Evolutionary conservation across 805 yeast species (phyloP), one percentile per base, ranked within the genome.

Genomic region (Cyberlindnera amylophila): DNA sequence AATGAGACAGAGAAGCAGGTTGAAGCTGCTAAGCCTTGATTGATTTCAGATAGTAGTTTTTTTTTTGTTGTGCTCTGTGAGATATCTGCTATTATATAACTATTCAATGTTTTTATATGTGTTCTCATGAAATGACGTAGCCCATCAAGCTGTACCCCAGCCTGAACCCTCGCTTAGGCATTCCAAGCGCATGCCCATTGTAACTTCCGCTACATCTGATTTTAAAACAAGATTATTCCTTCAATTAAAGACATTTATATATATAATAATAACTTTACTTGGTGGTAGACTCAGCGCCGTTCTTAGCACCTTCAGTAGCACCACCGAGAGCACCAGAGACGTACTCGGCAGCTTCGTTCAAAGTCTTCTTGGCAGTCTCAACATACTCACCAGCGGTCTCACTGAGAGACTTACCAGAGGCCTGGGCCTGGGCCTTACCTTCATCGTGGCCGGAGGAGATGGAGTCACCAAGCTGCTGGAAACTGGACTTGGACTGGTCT

Each of bases 391-490:
- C 69, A 43, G 83, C 84, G 39, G 79, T 72, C 44, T 77, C 75
- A 47, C 67, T 66, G 41, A 74, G 66, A 41, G 75, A 67, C 57
- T 71, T 75, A 16, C 59, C 61, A 26, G 28, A 9, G 26, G n/a
- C 23, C 10, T 38, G 30, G n/a, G 41, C 48, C 32, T 41, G 37
- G n/a, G 46, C 26, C 31, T 52, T 50, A 16, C 69, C 81, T 49
- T 78, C 79, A 51, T 75, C 77, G 59, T 71, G 71, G 39, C 83
- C 85, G 44, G 66, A 56, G 55, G 70, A 62, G 49, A 78, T 69
- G 42, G 77, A 64, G 66, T 86, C 96, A 49, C 80, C 72, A 27
- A 79, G 68, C 53, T 79, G 70, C 72, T 89, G 96, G 47, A 75
- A 65, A 50, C 75, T 65, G 34, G 90, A 81, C 74, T 87, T 87